Evolutionary conservation across 257 asterid species (phyloP).

Genomic region (Rhazya stricta): DNA sequence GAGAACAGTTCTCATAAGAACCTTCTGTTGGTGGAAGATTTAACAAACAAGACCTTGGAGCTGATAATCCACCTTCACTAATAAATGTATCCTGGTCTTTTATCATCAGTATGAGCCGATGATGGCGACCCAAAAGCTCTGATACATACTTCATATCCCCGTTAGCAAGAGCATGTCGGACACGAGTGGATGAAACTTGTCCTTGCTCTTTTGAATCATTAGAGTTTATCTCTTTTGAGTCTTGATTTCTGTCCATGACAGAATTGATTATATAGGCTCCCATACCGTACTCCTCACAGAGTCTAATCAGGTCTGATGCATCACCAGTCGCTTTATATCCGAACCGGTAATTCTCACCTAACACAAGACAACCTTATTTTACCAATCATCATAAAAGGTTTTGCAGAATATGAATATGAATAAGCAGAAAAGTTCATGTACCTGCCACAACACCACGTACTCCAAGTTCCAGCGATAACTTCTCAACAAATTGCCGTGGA

Average conservation of each 20-base stretch:
- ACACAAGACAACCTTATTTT: slow-evolving; percentile 10
- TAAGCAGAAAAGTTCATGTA: slow-evolving; percentile 12
- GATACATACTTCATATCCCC: slow-evolving; percentile 85
- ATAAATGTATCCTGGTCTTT: slow-evolving; percentile 28
- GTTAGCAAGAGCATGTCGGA: slow-evolving; percentile 68
- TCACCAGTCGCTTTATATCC: slow-evolving; percentile 84
- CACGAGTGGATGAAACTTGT: slow-evolving; percentile 94
- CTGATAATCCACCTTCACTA: slow-evolving; percentile 43
- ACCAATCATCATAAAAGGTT: background rate
- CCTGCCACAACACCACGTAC: slow-evolving; percentile 93
- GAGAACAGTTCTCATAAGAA: slow-evolving; percentile 53
- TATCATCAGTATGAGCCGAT: slow-evolving; percentile 50
- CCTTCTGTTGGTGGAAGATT: slow-evolving; percentile 91
- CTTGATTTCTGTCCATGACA: slow-evolving; percentile 77
- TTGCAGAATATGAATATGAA: background rate
- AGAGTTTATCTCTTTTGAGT: slow-evolving; percentile 19
- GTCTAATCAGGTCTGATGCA: slow-evolving; percentile 61
- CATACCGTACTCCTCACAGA: slow-evolving; percentile 68
- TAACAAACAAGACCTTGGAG: slow-evolving; percentile 67
- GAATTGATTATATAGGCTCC: slow-evolving; percentile 59
- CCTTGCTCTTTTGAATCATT: slow-evolving; percentile 63
- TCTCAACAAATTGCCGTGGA: slow-evolving; percentile 79
- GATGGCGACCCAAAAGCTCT: slow-evolving; percentile 78
- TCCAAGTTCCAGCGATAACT: slow-evolving; percentile 73
- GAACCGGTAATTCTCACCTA: slow-evolving; percentile 91